phyloP scores from a whole-genome alignment of 371 early-diverging fungal species.

The Antonospora locustae region DNA sequence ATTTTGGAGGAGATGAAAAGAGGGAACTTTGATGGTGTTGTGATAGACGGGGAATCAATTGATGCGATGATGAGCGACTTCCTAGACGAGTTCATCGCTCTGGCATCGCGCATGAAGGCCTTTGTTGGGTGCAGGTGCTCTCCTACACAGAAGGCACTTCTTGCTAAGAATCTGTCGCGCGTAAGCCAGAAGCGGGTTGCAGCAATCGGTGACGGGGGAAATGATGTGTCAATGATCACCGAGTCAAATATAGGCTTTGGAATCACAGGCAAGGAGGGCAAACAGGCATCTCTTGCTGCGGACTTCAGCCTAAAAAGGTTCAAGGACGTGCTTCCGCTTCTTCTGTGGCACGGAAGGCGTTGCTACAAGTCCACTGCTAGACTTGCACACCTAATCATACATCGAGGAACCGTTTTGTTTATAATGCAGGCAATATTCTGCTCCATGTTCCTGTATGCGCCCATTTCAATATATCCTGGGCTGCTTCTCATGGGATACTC shows the following conservation, averaged over 20 bases:
- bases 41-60: conserved; percentile 86
- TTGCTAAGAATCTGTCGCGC: conserved; percentile 68
- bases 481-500: conserved; percentile 65
- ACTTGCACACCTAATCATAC: conserved; percentile 90
- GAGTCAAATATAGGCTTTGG: conserved; percentile 92
- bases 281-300: conserved; percentile 84
- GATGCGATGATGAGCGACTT: conserved; percentile 64
- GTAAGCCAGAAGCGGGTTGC: conserved; percentile 64
- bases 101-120: conserved; percentile 64
- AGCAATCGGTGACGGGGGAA: conserved; percentile 95
- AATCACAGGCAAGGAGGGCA: conserved; percentile 92
- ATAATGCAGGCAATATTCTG: conserved; percentile 96
- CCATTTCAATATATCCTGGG: conserved; percentile 85
- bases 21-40: conserved; percentile 58
- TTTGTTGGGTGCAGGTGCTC: conserved; percentile 89
- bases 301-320: conserved; percentile 87
- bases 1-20: conserved; percentile 29
- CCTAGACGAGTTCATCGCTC: conserved; percentile 65
- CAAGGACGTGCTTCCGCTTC: conserved; percentile 64
- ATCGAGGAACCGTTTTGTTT: conserved; percentile 85
- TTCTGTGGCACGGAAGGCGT: conserved; percentile 91
- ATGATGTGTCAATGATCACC: conserved; percentile 96
- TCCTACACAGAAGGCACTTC: conserved; percentile 94
- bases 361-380: conserved; percentile 82
- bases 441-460: conserved; percentile 84